Evolutionary conservation across 768 basidiomycete species (phyloP), one percentile per base, ranked within the genome.

Genomic region (Fomitopsis pulvina): DNA sequence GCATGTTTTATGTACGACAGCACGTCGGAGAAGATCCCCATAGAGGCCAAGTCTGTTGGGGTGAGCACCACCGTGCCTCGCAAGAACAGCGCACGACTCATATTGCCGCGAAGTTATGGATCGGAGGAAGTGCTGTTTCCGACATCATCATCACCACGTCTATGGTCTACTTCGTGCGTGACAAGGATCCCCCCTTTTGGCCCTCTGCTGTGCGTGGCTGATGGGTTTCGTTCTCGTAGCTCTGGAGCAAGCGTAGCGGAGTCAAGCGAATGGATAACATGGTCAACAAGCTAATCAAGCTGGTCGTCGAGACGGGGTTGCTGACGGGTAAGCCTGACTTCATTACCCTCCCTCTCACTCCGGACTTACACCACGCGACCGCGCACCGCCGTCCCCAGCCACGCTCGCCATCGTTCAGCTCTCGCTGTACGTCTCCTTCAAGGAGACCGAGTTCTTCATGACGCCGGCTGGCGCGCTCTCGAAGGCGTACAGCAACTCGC

Each of bases 401-500:
- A 34, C 29, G 29, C 4, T 47, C 24, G 45, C 45, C n/a, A 25
- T 47, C 29, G 16, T 47, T 21, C 26, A 47, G n/a, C 29, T 47
- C 18, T 32, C 45, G 2, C 26, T 47, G 30, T 47, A 28, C 29
- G 16, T 32, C 3, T 21, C 12, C 10, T 47, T 47, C 45, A 38
- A 47, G n/a, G 14, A 47, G 14, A 47, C 26, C 28, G 21, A 29
- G 26, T 47, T 32, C 29, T 29, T 28, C 34, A 32, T 47, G 26
- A 29, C 29, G 16, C 45, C 45, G 7, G 26, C 45, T 5, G 21
- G 26, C 27, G 20, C 29, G 16, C 29, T 47, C 21, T 47, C 45
- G 11, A 47, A 47, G 45, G 26, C 29, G 16, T 47, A 47, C 29
- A 38, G 30, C 30, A 47, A 47, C 45, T 34, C 30, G 14, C 29